Conservation (phyloP, 75 land plant species). For the Pseudotsuga menziesii region DNA sequence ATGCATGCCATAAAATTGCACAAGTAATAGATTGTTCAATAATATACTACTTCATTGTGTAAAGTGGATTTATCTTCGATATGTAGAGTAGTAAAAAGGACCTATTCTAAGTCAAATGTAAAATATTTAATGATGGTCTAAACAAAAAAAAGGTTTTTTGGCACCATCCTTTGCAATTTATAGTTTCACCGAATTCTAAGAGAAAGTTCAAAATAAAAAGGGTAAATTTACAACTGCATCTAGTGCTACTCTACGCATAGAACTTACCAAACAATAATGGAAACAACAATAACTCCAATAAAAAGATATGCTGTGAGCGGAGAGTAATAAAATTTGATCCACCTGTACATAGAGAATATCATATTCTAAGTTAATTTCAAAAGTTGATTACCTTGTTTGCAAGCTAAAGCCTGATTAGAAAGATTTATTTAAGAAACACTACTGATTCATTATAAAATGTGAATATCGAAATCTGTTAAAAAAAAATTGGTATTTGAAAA, state of each 20-base stretch:
- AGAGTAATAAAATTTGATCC: background rate
- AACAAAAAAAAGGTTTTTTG: too few relatives aligned
- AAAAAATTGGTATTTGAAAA: background rate
- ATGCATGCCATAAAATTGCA: too few relatives aligned
- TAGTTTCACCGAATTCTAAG: too few relatives aligned
- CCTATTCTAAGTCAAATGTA: too few relatives aligned
- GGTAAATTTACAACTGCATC: too few relatives aligned
- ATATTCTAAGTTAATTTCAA: background rate
- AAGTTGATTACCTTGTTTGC: background rate
- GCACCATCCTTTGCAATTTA: too few relatives aligned
- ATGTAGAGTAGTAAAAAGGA: too few relatives aligned
- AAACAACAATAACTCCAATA: background rate
- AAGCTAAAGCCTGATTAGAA: background rate
- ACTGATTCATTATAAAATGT: background rate
- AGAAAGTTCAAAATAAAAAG: too few relatives aligned
- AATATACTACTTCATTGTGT: too few relatives aligned
- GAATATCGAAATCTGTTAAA: background rate
- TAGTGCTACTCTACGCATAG: background rate
- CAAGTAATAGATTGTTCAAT: too few relatives aligned
- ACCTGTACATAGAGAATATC: background rate
- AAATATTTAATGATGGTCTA: too few relatives aligned
- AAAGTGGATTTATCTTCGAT: too few relatives aligned
- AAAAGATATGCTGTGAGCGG: background rate
- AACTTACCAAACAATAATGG: background rate
- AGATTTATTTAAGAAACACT: background rate